Evolutionary conservation across 2,329 filamentous ascomycete genomes (phyloP), one percentile per base, ranked within the genome.

Genomic region (Xylariales sp.): DNA sequence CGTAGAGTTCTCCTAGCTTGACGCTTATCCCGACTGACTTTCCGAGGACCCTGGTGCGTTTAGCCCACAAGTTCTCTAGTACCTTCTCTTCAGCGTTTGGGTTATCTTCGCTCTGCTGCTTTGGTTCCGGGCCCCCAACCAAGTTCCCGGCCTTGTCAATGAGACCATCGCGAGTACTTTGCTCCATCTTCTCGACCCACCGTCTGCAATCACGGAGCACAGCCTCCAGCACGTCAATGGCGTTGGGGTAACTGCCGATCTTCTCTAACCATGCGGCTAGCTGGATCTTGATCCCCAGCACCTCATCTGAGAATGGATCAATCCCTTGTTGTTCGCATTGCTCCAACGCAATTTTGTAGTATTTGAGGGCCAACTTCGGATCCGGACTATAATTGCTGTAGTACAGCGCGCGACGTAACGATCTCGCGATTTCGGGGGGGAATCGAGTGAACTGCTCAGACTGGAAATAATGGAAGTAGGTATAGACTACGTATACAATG

Each of bases 301-400:
- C 83, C 60, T 96, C 90, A 53, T 96, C 86, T 4, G 86, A 90
- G 59, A 90, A 94, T 0, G 87, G 88, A 57, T 97, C 88, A 68
- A 98, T 78, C 0, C 82, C 80, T 38, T 85, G 58, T 55, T 88
- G 81, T 37, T 81, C 69, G 43, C 88, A 88, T 38, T 84, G 74
- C 47, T 82, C 72, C 43, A 97, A 70, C 3, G 90, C 89, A 50
- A 85, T 76, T 54, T 82, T 82, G 61, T 95, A 97, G 61, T 88
- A 88, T 51, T 88, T 85, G 45, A 94, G 71, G 1, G 91, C 90
- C 41, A 85, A 74, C 44, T 84, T 76, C 3, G 87, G 80, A 45
- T 95, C 84, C 4, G 85, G 75, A 28, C 79, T 73, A 49, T 84
- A 78, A 55, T 93, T 90, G 50, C 83, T 87, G 64, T 88, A 95